Evolutionary conservation across 2,329 filamentous ascomycete species (phyloP).

Genomic region (Capronia coronata): DNA sequence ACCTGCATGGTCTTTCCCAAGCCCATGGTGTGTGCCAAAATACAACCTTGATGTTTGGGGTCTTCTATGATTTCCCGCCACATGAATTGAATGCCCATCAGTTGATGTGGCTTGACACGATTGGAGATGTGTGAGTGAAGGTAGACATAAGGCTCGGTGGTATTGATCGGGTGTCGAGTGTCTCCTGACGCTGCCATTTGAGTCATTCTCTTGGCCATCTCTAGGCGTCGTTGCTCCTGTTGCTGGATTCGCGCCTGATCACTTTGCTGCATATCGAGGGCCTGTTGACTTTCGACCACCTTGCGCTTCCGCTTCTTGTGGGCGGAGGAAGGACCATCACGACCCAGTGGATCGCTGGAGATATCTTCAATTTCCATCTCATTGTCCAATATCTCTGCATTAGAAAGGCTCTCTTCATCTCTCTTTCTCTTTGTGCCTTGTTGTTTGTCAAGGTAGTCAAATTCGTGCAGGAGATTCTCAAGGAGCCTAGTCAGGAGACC

Average conservation of each 20-base stretch:
- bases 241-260: constrained; percentile 50
- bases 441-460: too few species aligned
- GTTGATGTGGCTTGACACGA: constrained; percentile 71
- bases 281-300: constrained; percentile 45
- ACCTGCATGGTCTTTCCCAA: constrained; percentile 89
- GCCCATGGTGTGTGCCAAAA: constrained; percentile 86
- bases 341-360: constrained; percentile 9
- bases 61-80: constrained; percentile 74
- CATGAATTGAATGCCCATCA: constrained; percentile 76
- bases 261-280: constrained; percentile 50
- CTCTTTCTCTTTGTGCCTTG: constrained; percentile 12
- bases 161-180: constrained; percentile 35
- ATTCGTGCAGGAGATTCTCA: too few species aligned
- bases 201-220: constrained; percentile 32
- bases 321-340: constrained; percentile 28
- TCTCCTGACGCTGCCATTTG: constrained; percentile 41
- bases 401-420: constrained; percentile 11
- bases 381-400: constrained; percentile 10
- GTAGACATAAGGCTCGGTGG: constrained; percentile 42
- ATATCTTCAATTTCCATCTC: constrained; percentile 11
- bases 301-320: constrained; percentile 45
- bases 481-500: constrained; percentile 1
- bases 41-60: constrained; percentile 61
- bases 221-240: constrained; percentile 47
- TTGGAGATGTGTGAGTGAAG: constrained; percentile 58